Conservation (phyloP, 2,329 filamentous ascomycete species). For the Fusarium domesticum region DNA sequence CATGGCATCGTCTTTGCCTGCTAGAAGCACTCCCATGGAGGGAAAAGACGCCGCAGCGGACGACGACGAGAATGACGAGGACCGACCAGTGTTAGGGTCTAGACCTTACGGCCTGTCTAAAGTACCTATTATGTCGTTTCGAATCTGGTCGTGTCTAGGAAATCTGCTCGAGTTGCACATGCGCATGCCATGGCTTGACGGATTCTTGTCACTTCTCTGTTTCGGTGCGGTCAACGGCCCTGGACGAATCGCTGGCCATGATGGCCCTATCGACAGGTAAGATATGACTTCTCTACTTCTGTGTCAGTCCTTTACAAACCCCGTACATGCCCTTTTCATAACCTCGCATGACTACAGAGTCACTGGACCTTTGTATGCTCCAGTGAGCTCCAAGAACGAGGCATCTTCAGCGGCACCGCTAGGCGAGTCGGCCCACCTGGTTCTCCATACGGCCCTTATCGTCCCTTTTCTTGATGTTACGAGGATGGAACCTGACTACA, state of each 20-base stretch:
- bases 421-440: conserved; percentile 18
- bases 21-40: conserved; percentile 39
- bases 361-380: conserved; percentile 43
- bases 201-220: conserved; percentile 71
- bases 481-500: not conserved
- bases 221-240: conserved; percentile 71
- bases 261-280: conserved; percentile 89
- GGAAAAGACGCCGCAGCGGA: conserved; percentile 22
- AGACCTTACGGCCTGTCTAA: conserved; percentile 32
- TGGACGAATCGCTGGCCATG: conserved; percentile 68
- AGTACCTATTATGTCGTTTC: conserved; percentile 72
- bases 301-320: conserved; percentile 18
- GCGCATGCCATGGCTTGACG: conserved; percentile 89
- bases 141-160: conserved; percentile 70
- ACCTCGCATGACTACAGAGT: conserved; percentile 45
- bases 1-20: conserved; percentile 64
- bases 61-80: conserved; percentile 23
- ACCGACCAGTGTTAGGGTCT: conserved; percentile 4
- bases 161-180: conserved; percentile 69
- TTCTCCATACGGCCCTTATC: conserved; percentile 19
- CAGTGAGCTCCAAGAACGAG: conserved; percentile 35
- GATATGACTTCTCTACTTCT: conserved; percentile 41
- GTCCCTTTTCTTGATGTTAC: conserved; percentile 7
- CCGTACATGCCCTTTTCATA: conserved; percentile 29
- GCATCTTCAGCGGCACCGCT: conserved; percentile 16